phyloP scores from a whole-genome alignment of 768 basidiomycete genomes.

The Tubosaeta sp. region DNA sequence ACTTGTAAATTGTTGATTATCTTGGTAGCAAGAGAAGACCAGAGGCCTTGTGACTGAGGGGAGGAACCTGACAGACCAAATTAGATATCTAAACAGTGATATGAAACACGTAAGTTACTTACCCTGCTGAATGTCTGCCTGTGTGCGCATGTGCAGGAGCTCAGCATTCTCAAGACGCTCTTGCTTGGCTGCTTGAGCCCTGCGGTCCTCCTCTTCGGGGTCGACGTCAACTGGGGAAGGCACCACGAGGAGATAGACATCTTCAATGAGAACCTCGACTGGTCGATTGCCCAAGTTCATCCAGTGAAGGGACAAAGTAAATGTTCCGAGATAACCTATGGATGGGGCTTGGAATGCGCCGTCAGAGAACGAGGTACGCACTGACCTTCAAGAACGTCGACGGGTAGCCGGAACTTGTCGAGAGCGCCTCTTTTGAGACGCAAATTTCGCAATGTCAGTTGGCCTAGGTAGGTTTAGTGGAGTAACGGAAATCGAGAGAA shows the following conservation, averaged over 20 bases:
- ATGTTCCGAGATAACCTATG: slow-evolving; percentile 78
- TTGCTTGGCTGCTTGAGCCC: slow-evolving; percentile 80
- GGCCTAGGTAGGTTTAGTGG: slow-evolving; percentile 42
- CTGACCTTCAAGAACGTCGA: slow-evolving; percentile 90
- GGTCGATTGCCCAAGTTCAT: slow-evolving; percentile 86
- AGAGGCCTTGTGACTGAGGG: slow-evolving; percentile 77
- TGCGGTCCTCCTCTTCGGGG: slow-evolving; percentile 78
- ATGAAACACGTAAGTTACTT: slow-evolving; percentile 8
- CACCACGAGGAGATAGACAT: slow-evolving; percentile 90
- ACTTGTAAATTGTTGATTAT: slow-evolving; percentile 96
- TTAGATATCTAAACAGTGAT: not conserved
- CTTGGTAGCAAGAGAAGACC: slow-evolving; percentile 79
- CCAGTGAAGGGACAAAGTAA: slow-evolving; percentile 85
- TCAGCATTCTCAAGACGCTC: slow-evolving; percentile 90
- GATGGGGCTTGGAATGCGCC: not conserved
- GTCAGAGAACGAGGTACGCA: not conserved
- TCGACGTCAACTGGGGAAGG: slow-evolving; percentile 68
- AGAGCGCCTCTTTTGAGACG: slow-evolving; percentile 89
- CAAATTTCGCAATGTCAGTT: slow-evolving; percentile 73
- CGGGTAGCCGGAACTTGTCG: slow-evolving; percentile 92
- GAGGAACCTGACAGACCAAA: slow-evolving; percentile 39
- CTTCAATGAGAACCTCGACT: slow-evolving; percentile 86
- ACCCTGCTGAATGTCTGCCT: slow-evolving; percentile 51
- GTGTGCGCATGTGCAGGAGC: slow-evolving; percentile 62
- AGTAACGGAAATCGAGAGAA: not conserved